phyloP scores from a whole-genome alignment of 768 basidiomycete genomes.

The Termitomyces heimii region DNA sequence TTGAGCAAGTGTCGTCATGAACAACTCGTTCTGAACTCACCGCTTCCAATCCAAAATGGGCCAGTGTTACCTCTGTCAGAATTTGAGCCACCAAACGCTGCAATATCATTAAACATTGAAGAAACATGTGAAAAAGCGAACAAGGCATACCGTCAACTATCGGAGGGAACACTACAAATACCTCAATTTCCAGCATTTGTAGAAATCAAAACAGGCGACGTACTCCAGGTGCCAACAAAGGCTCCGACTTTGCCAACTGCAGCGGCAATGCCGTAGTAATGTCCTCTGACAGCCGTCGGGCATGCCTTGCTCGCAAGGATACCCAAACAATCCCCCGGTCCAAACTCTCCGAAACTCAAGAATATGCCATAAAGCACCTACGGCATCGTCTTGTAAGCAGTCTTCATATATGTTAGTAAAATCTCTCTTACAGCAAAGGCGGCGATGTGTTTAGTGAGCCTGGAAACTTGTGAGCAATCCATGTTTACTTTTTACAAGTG shows the following conservation, averaged over 20 bases:
- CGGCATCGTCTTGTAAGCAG: neutral
- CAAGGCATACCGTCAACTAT: conserved; percentile 49
- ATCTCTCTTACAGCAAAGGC: conserved; percentile 60
- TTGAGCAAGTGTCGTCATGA: conserved; percentile 1
- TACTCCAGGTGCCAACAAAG: conserved; percentile 76
- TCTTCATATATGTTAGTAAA: neutral
- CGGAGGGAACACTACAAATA: conserved; percentile 48
- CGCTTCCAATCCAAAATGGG: conserved; percentile 81
- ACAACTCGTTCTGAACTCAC: conserved; percentile 21
- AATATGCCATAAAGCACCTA: conserved; percentile 87
- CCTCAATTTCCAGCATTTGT: neutral
- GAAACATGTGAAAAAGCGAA: neutral
- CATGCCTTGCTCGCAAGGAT: conserved; percentile 78
- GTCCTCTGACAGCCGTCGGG: conserved; percentile 80
- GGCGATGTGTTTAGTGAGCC: conserved; percentile 55
- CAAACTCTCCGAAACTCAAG: conserved; percentile 82
- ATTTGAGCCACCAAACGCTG: conserved; percentile 56
- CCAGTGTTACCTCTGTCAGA: conserved; percentile 64
- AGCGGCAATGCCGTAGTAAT: conserved; percentile 81
- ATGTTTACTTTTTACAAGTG: neutral
- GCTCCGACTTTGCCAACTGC: conserved; percentile 82
- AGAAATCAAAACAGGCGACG: conserved; percentile 14
- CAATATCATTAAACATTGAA: conserved; percentile 4
- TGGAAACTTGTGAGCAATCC: conserved; percentile 13
- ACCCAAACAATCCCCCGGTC: conserved; percentile 72